Percentiles rank a stretch among this genome's conserved stretches.
Evolutionary conservation across 73 alveolate species (phyloP).

Genomic region (Paramecium caudatum): DNA sequence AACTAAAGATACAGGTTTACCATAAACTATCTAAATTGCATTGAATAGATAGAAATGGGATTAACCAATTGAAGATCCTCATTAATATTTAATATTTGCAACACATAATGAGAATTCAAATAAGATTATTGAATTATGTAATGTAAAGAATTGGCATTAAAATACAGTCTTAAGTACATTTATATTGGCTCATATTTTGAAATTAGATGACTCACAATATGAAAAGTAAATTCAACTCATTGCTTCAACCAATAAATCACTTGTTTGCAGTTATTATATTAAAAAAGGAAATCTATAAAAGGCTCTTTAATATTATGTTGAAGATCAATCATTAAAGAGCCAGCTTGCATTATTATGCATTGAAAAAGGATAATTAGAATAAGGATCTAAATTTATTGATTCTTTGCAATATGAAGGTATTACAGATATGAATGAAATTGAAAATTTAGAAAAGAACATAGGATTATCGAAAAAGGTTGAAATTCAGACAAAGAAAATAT

Average conservation of each 20-base stretch:
- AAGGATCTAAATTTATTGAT: conserved; percentile 60
- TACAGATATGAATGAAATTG: conserved; percentile 43
- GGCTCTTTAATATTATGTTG: conserved; percentile 4
- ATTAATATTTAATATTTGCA: conserved; percentile 38
- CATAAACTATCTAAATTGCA: conserved; percentile 10
- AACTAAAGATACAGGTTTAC: conserved; percentile 19
- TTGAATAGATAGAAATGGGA: conserved; percentile 51
- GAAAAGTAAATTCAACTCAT: not conserved
- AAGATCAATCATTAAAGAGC: conserved; percentile 42
- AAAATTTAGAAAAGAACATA: conserved; percentile 65
- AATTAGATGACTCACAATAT: conserved; percentile 32
- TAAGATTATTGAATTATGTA: not conserved
- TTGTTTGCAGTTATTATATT: conserved; percentile 35
- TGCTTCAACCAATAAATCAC: not conserved
- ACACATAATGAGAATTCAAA: conserved; percentile 46
- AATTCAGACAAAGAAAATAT: conserved; percentile 56
- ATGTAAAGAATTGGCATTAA: conserved; percentile 12
- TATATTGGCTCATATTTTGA: conserved; percentile 48
- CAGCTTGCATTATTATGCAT: conserved; percentile 42
- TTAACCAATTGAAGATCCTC: conserved; percentile 48
- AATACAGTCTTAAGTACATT: conserved; percentile 20
- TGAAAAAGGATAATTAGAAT: conserved; percentile 63
- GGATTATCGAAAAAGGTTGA: conserved; percentile 71
- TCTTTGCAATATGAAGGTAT: conserved; percentile 63
- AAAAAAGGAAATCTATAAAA: conserved; percentile 39